Base-by-base conservation (phyloP, 225 moss, liverwort and hornwort genomes). In the Bryoerythrophyllum caledonicum region DNA sequence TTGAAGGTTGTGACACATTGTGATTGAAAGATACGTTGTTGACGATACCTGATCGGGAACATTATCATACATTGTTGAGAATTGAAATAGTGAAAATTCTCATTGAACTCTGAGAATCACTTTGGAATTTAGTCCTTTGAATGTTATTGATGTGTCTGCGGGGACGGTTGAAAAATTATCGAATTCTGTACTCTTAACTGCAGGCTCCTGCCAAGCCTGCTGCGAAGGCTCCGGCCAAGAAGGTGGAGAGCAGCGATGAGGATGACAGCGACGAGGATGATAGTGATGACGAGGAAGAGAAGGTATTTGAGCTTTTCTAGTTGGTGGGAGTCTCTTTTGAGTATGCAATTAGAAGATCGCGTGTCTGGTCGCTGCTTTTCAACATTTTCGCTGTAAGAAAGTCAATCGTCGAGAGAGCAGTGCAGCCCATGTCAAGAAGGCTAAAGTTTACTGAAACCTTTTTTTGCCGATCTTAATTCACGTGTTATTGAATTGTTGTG, bases 261-360 rank as follows among this genome's bases (percentile, higher is more conserved):
- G 88, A 82, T 5, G 80, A 78, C 1, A 75, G 83, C 19, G 84
- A 84, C 9, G 88, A 88, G 11, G 86, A 86, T 37, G 85, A 85
- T 2, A 83, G 85, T 14, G 85, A 83, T 23, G 88, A 88, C 35
- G 85, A 63, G 9, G 88, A 88, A 27, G 86, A 65, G 17, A 74
- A 81, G 83, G 86, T 83, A 74, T 10, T 20, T 3, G 1, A 69
- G 23, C 73, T 7, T 14, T 28, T 17, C 1, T 3, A 28, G 7
- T 2, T 21, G 21, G 0, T 54, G 3, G 11, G 6, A 7, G 1
- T 32, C 0, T 20, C 5, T 52, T 11, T 5, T 17, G 4, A 2
- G 15, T 44, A 3, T 1, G 5, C 16, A 7, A 24, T 41, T 49
- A 6, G 4, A 43, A 19, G 11, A 19, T 19, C 4, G 11, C 3